Percentiles rank a stretch among this genome's conserved stretches.
Conservation (phyloP, 2,329 filamentous ascomycete species). For the Aureobasidium sp. region DNA sequence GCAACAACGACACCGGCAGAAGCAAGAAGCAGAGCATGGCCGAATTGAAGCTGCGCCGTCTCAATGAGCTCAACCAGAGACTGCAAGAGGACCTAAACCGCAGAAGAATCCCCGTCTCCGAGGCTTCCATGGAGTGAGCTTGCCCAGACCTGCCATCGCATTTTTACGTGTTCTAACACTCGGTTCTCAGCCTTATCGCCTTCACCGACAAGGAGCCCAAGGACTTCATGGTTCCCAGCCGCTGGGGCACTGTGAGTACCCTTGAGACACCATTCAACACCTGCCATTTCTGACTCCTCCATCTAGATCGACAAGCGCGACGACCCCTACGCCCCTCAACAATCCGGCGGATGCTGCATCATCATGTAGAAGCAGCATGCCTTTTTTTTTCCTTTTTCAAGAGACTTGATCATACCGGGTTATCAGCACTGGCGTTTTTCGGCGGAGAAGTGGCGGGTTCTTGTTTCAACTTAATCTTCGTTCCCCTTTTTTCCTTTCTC, state of each 20-base stretch:
- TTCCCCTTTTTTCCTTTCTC: not conserved
- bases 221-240: slow-evolving; percentile 97
- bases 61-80: slow-evolving; percentile 95
- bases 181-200: slow-evolving; percentile 69
- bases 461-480: slow-evolving; percentile 11
- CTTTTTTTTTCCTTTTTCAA: not conserved
- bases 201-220: slow-evolving; percentile 93
- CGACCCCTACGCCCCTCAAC: slow-evolving; percentile 96
- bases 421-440: slow-evolving; percentile 17
- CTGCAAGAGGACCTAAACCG: slow-evolving; percentile 93
- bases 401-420: slow-evolving; percentile 11
- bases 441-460: slow-evolving; percentile 9
- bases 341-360: slow-evolving; percentile 84
- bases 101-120: slow-evolving; percentile 90
- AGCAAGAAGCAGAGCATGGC: slow-evolving; percentile 99
- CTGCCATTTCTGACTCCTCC: slow-evolving; percentile 14
- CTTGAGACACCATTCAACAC: not conserved
- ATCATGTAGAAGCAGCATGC: slow-evolving; percentile 63
- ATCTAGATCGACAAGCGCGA: slow-evolving; percentile 78
- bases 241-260: slow-evolving; percentile 70
- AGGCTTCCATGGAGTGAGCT: slow-evolving; percentile 61
- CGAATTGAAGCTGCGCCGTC: slow-evolving; percentile 88
- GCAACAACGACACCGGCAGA: slow-evolving; percentile 58
- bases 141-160: not conserved
- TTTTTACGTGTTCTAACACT: not conserved